Evolutionary conservation across 495 filamentous ascomycete species (phyloP).

Genomic region (Neurospora sp.): DNA sequence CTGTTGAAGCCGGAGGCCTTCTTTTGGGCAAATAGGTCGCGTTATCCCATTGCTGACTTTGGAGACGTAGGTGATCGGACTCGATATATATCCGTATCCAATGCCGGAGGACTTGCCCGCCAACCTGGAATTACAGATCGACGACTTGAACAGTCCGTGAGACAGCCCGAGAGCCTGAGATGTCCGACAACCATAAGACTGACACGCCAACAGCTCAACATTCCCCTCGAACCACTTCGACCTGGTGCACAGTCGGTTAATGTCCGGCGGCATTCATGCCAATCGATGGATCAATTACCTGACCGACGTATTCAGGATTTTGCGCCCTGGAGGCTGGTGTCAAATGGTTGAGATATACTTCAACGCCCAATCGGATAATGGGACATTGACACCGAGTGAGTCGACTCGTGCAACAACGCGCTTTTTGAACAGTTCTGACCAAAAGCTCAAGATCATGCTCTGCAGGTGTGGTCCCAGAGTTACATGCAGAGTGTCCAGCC

Average conservation of each 20-base stretch:
- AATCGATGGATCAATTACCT: conserved; percentile 72
- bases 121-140: conserved; percentile 67
- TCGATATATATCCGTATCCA: conserved; percentile 72
- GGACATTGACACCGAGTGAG: conserved; percentile 56
- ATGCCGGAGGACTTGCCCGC: conserved; percentile 55
- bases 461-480: conserved; percentile 62
- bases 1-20: neutral
- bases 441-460: conserved; percentile 43
- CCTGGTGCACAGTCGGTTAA: conserved; percentile 77
- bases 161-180: conserved; percentile 2
- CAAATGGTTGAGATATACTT: conserved; percentile 87
- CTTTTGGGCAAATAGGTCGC: neutral
- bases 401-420: neutral
- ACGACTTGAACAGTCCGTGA: conserved; percentile 65
- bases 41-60: neutral
- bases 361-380: conserved; percentile 85
- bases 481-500: conserved; percentile 57
- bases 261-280: conserved; percentile 66
- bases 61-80: conserved; percentile 57
- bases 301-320: conserved; percentile 54
- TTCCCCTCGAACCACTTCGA: conserved; percentile 74
- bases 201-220: conserved; percentile 43
- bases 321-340: conserved; percentile 63
- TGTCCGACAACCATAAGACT: neutral
- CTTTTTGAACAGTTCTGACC: conserved; percentile 3